phyloP scores from a whole-genome alignment of 768 basidiomycete genomes.

The Tricholoma flavovirens region DNA sequence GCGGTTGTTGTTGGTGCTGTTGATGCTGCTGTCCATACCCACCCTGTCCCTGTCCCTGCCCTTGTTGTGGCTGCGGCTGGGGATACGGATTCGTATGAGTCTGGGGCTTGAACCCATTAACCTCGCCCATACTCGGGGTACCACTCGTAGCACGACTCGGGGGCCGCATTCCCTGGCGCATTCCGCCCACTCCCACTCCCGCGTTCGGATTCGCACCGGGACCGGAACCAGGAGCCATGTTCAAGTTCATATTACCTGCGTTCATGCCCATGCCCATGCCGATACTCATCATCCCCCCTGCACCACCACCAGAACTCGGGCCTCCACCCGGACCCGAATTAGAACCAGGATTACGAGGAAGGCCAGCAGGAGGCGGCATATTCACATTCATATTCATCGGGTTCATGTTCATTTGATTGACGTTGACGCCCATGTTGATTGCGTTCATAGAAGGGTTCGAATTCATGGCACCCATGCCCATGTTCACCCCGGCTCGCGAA shows the following conservation, averaged over 20 bases:
- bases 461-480: background rate
- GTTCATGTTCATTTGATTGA: background rate
- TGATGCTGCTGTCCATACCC: slow-evolving; percentile 6
- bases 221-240: too few relatives aligned
- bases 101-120: slow-evolving; percentile 6
- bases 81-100: slow-evolving; percentile 4
- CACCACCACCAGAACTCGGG: background rate
- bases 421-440: background rate
- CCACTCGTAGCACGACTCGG: slow-evolving; percentile 13
- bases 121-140: slow-evolving; percentile 3
- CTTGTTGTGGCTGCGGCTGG: background rate
- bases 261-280: slow-evolving; percentile 5
- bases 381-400: slow-evolving; percentile 2
- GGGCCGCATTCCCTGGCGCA: slow-evolving; percentile 8
- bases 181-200: background rate
- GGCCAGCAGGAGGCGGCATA: slow-evolving; percentile 10
- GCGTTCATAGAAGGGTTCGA: background rate
- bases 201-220: too few relatives aligned
- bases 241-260: background rate
- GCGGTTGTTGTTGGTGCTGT: background rate
- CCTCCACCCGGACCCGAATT: background rate
- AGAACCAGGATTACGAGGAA: slow-evolving; percentile 3
- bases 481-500: slow-evolving; percentile 1
- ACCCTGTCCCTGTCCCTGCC: background rate
- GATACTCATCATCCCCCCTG: slow-evolving; percentile 1